phyloP scores from a whole-genome alignment of 768 basidiomycete genomes.

The Suillus discolor region DNA sequence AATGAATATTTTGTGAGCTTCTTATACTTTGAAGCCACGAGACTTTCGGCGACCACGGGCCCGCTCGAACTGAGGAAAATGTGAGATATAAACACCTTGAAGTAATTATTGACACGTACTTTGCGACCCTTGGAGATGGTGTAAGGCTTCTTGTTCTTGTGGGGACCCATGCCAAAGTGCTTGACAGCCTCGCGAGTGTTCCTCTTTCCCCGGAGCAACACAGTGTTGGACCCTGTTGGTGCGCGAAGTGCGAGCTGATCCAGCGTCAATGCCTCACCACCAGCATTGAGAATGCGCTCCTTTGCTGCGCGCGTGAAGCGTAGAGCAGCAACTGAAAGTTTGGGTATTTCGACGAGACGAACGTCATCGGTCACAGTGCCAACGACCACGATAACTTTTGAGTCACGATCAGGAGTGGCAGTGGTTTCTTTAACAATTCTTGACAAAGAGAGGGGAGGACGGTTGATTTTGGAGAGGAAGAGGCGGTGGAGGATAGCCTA shows the following conservation, averaged over 20 bases:
- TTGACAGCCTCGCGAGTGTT: conserved; percentile 93
- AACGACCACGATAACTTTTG: conserved; percentile 88
- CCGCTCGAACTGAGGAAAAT: conserved; percentile 76
- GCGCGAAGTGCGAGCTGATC: conserved; percentile 96
- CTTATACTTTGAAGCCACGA: conserved; percentile 93
- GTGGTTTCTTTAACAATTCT: conserved; percentile 84
- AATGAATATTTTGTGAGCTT: conserved; percentile 36
- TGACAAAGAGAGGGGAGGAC: conserved; percentile 94
- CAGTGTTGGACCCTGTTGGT: conserved; percentile 94
- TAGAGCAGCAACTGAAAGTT: conserved; percentile 91
- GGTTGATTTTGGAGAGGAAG: conserved; percentile 97
- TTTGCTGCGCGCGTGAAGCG: conserved; percentile 91
- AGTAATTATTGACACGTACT: conserved; percentile 38
- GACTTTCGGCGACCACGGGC: conserved; percentile 99
- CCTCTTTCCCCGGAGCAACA: conserved; percentile 90
- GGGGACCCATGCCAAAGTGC: conserved; percentile 98
- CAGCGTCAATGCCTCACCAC: conserved; percentile 92
- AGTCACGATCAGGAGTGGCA: conserved; percentile 61
- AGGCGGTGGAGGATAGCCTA: conserved; percentile 94
- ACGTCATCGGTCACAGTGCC: conserved; percentile 96
- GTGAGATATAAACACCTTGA: conserved; percentile 2
- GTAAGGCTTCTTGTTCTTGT: conserved; percentile 99
- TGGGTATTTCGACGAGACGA: conserved; percentile 83
- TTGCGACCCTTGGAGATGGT: conserved; percentile 96
- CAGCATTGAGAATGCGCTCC: conserved; percentile 94